A percentile compares a stretch with the other conserved stretches of the same genome.
Conservation (phyloP, 2,329 filamentous ascomycete genomes). For the Salinomyces thailandicus region DNA sequence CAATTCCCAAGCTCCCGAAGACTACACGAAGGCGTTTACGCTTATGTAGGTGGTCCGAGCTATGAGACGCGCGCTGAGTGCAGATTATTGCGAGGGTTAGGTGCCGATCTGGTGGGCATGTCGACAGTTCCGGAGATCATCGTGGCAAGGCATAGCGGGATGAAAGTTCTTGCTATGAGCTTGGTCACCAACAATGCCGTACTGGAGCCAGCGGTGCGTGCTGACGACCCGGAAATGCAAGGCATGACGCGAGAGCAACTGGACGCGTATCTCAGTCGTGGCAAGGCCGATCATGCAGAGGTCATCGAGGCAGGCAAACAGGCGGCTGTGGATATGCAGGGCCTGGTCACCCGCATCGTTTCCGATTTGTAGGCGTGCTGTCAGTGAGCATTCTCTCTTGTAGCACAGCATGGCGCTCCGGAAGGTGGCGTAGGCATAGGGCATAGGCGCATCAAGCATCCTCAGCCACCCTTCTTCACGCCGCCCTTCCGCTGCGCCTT, state of each 20-base stretch:
- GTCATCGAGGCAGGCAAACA: conserved; percentile 51
- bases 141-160: conserved; percentile 53
- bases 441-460: background rate
- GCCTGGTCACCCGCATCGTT: conserved; percentile 37
- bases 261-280: conserved; percentile 45
- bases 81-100: conserved; percentile 48
- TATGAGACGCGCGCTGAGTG: conserved; percentile 58
- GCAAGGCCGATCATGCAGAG: conserved; percentile 55
- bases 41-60: conserved; percentile 52
- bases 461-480: conserved; percentile 22
- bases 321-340: conserved; percentile 54
- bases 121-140: conserved; percentile 60
- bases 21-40: conserved; percentile 56
- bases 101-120: conserved; percentile 62
- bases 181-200: conserved; percentile 57
- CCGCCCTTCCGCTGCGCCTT: conserved; percentile 45
- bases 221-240: conserved; percentile 46
- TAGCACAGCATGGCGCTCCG: background rate
- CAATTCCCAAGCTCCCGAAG: conserved; percentile 36
- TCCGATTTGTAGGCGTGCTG: conserved; percentile 26
- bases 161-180: conserved; percentile 54
- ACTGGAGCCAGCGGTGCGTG: conserved; percentile 47
- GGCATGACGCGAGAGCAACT: conserved; percentile 41
- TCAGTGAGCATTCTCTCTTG: too few relatives aligned
- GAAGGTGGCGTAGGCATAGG: conserved; percentile 3